Evolutionary conservation across 208 protist species (phyloP).

Genomic region (Trichomonas tenax): DNA sequence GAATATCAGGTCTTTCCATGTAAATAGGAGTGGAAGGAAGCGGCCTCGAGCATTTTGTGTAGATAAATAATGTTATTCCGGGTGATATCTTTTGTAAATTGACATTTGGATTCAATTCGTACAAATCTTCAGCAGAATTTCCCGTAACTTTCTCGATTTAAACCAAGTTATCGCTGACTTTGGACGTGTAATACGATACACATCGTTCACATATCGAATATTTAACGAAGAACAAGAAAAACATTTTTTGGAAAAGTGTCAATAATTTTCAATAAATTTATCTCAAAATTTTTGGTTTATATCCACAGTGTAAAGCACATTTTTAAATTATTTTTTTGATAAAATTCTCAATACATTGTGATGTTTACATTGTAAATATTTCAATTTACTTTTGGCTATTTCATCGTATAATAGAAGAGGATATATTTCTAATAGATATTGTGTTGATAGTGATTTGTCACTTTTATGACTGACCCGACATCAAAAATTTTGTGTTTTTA

Average conservation of each 20-base stretch:
- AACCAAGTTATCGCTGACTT: background rate
- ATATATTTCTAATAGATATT: too few species aligned
- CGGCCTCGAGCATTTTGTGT: background rate
- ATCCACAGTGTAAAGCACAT: too few species aligned
- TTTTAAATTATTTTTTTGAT: too few species aligned
- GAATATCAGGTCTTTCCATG: background rate
- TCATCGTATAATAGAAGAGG: too few species aligned
- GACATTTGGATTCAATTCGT: background rate
- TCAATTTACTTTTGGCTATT: too few species aligned
- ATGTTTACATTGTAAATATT: too few species aligned
- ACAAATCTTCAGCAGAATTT: background rate
- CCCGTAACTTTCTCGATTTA: background rate
- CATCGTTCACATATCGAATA: background rate
- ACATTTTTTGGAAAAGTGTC: background rate
- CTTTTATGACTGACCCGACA: too few species aligned
- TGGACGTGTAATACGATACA: background rate
- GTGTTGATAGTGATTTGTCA: too few species aligned
- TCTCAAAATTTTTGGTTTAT: too few species aligned
- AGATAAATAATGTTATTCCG: background rate
- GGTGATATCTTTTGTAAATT: background rate
- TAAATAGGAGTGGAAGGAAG: background rate
- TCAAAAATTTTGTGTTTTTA: too few species aligned
- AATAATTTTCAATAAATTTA: background rate
- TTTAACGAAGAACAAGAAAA: background rate
- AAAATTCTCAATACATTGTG: too few species aligned